Percentiles rank a stretch among this genome's conserved stretches.
Evolutionary conservation across 208 protist species (phyloP).

Genomic region (Naegleria lovaniensis): DNA sequence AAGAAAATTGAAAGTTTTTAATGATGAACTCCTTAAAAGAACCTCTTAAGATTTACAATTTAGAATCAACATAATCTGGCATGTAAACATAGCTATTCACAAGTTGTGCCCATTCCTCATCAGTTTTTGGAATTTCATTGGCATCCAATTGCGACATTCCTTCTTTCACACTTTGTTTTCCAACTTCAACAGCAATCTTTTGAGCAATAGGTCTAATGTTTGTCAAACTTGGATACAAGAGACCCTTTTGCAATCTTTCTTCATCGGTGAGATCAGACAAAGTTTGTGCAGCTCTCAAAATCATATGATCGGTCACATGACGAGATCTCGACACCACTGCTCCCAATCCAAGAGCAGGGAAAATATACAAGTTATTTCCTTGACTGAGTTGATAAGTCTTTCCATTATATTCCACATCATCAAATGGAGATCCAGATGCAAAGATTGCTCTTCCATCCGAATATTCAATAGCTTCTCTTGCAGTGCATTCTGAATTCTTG

Average conservation of each 20-base stretch:
- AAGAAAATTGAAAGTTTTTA: too few relatives aligned
- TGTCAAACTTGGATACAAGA: slow-evolving; percentile 56
- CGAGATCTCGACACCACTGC: slow-evolving; percentile 40
- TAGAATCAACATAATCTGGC: background rate
- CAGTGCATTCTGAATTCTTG: slow-evolving; percentile 75
- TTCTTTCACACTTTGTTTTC: slow-evolving; percentile 10
- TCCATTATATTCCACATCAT: slow-evolving; percentile 68
- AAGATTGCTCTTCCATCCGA: slow-evolving; percentile 84
- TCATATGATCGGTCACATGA: slow-evolving; percentile 75
- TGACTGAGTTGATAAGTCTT: slow-evolving; percentile 73
- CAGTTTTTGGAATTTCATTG: background rate
- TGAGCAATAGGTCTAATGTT: slow-evolving; percentile 48
- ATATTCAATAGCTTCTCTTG: slow-evolving; percentile 80
- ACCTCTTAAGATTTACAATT: background rate
- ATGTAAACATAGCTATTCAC: background rate
- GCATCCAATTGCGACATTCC: background rate
- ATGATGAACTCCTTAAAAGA: too few relatives aligned
- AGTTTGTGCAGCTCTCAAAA: slow-evolving; percentile 60
- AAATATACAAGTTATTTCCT: slow-evolving; percentile 70
- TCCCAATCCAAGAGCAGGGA: slow-evolving; percentile 87
- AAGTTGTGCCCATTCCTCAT: background rate
- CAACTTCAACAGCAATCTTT: slow-evolving; percentile 50
- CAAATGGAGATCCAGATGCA: slow-evolving; percentile 90
- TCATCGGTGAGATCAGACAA: slow-evolving; percentile 58
- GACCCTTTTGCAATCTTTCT: slow-evolving; percentile 59